A percentile compares a stretch with the other conserved stretches of the same genome.
These are phyloP conservation scores for Colletotrichum sidae DNA, from an alignment of 2,329 filamentous ascomycete genomes.

Conservation along the genomic window DNA sequence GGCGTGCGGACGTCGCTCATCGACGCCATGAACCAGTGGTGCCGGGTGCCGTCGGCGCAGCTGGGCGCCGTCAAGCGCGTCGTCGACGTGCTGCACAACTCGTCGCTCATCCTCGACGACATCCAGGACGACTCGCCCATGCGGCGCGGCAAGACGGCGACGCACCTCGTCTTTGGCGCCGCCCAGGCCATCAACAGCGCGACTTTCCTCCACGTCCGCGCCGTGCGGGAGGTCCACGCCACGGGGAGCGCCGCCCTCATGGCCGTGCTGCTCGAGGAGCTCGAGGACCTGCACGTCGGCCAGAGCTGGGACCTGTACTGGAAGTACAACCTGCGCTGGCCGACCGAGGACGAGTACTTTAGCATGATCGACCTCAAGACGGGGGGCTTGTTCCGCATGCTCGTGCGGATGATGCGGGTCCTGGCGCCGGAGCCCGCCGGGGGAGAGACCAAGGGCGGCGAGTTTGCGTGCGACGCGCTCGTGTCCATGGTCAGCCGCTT, in stretches of 20 bases:
- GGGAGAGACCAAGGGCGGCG: too few relatives aligned
- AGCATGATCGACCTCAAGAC: slow-evolving; percentile 43
- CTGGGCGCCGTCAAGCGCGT: slow-evolving; percentile 3
- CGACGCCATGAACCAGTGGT: slow-evolving; percentile 9
- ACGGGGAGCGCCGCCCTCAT: not conserved
- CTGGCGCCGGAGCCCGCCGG: not conserved
- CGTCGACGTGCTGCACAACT: slow-evolving; percentile 16
- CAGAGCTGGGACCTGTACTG: slow-evolving; percentile 45
- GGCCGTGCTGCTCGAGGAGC: slow-evolving; percentile 42
- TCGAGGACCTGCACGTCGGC: slow-evolving; percentile 40
- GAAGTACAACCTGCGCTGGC: slow-evolving; percentile 38
- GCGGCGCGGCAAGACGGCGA: slow-evolving; percentile 47
- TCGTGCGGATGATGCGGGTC: slow-evolving; percentile 35
- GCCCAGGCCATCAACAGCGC: slow-evolving; percentile 52
- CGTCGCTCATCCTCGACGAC: slow-evolving; percentile 46
- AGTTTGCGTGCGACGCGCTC: not conserved
- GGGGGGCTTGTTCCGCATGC: slow-evolving; percentile 40
- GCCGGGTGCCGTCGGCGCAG: not conserved
- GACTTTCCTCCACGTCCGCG: slow-evolving; percentile 43
- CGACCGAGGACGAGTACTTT: slow-evolving; percentile 43
- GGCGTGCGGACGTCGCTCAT: not conserved
- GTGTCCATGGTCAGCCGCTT: slow-evolving; percentile 41
- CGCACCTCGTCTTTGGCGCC: slow-evolving; percentile 50
- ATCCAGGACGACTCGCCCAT: slow-evolving; percentile 50
- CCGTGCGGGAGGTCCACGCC: slow-evolving; percentile 37